Percentiles rank a stretch among this genome's conserved stretches.
phyloP scores from a whole-genome alignment of 306 rosid species.

The Lablab purpureus region DNA sequence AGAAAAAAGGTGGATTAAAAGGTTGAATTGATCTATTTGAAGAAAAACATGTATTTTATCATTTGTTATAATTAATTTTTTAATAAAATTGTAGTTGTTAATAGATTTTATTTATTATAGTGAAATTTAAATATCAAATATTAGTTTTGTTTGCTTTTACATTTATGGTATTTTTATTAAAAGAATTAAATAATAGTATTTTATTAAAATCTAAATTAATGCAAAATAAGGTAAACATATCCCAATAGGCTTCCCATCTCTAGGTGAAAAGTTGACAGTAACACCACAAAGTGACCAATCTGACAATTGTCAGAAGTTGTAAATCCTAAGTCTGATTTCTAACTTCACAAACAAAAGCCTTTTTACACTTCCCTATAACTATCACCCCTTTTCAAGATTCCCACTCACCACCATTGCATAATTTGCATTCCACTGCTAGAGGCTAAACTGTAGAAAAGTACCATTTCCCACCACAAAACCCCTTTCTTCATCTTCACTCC shows the following conservation, averaged over 20 bases:
- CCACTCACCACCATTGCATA: background rate
- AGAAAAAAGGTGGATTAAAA: no score
- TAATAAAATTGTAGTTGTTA: no score
- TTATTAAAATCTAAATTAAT: no score
- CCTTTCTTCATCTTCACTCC: background rate
- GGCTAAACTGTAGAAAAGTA: background rate
- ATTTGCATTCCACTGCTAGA: no score
- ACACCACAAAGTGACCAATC: conserved; percentile 36
- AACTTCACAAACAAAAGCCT: conserved; percentile 51
- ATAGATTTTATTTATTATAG: no score
- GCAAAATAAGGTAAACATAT: background rate
- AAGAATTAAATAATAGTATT: no score
- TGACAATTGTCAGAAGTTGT: conserved; percentile 51
- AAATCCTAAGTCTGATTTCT: background rate
- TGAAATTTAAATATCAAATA: no score
- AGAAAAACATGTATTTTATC: no score
- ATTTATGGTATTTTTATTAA: no score
- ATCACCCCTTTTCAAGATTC: conserved; percentile 49
- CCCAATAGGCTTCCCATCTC: background rate
- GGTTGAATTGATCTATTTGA: no score
- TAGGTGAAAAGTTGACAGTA: background rate
- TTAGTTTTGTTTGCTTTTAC: no score
- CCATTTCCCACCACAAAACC: conserved; percentile 72
- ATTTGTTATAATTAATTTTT: no score
- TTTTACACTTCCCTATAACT: conserved; percentile 56